Percentiles rank a stretch among this genome's conserved stretches.
phyloP scores from a whole-genome alignment of 2,329 filamentous ascomycete species.

The Cercospora sp. region DNA sequence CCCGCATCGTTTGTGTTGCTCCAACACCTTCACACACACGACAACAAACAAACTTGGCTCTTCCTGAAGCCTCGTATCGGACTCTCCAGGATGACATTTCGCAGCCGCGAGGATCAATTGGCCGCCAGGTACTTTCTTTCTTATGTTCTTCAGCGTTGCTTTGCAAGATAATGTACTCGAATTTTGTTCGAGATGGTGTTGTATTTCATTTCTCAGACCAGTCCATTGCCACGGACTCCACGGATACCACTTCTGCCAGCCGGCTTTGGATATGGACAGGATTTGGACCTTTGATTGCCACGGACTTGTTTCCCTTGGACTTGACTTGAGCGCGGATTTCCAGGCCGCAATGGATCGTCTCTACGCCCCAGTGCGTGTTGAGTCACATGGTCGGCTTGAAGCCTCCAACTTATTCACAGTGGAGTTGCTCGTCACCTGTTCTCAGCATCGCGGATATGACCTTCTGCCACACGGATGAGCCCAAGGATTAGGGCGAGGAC shows the following conservation, averaged over 20 bases:
- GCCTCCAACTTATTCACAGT: slow-evolving; percentile 13
- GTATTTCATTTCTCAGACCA: slow-evolving; percentile 18
- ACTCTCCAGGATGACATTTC: slow-evolving; percentile 41
- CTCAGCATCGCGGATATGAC: background rate
- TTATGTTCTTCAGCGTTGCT: slow-evolving; percentile 25
- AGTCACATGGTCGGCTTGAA: background rate
- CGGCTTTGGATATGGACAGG: slow-evolving; percentile 2
- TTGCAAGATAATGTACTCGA: slow-evolving; percentile 25
- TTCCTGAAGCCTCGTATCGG: slow-evolving; percentile 28
- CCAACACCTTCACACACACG: background rate
- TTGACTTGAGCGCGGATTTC: background rate
- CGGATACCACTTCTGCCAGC: background rate
- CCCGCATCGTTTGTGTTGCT: slow-evolving; percentile 10
- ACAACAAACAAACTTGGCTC: slow-evolving; percentile 20
- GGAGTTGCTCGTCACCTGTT: slow-evolving; percentile 13
- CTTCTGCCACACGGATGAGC: background rate
- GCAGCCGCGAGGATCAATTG: slow-evolving; percentile 40
- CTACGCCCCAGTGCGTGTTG: background rate
- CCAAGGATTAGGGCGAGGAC: background rate
- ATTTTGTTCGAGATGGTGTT: slow-evolving; percentile 17
- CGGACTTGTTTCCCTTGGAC: background rate
- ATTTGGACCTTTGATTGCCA: background rate
- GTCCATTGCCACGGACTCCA: background rate
- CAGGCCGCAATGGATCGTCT: background rate
- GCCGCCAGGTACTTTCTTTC: slow-evolving; percentile 41